Base-by-base conservation (phyloP, 148 eudicot genomes). In the Pouteria glomerata region DNA sequence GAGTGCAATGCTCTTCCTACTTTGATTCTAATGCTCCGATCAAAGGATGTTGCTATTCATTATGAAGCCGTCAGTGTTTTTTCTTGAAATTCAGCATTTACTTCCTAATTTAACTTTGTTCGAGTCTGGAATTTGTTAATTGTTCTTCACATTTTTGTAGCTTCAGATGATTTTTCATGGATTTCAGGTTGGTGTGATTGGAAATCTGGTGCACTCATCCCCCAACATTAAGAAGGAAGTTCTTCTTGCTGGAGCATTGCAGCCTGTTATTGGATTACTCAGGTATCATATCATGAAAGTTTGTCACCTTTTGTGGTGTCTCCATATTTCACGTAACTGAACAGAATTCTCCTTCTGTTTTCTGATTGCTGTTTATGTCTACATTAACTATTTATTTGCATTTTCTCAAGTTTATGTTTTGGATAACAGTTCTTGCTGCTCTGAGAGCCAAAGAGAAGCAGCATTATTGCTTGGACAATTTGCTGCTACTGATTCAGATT, bases 191-290 rank as follows among this genome's bases (percentile, higher is more conserved):
- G 99, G 99, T 57, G 97, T 92, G 18, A 92, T 96, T 71, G 99
- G 99, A 59, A 95, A 95, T 82, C 72, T 95, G 80, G 99, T 95
- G 37, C 99, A 95, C 82, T 95, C 99, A 14, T 96, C 99, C 41
- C 99, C 96, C 59, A 78, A 80, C 76, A 90, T 92, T 48, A 96
- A 96, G 89, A 92, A 85, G 81, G 96, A 85, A 77, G 99, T 96
- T 68, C 88, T 96, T 66, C 81, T 72, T 74, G 96, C 96, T 57
- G 99, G 99, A 70, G 99, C 99, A 33, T 62, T 96, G 85, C 99
- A 96, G 77, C 96, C 99, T 79, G 97, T 96, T 19, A 88, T 96
- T 75, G 86, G 89, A 57, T 77, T 95, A 79, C 96, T 95, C 48
- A 90, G 92, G 97, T 95, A 72, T 56, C 37, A 57, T 18, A 0